Percentiles rank a stretch among this genome's conserved stretches.
These are phyloP conservation scores for Cystofilobasidium bisporidii DNA, from an alignment of 768 basidiomycete genomes.

Conservation along the genomic window DNA sequence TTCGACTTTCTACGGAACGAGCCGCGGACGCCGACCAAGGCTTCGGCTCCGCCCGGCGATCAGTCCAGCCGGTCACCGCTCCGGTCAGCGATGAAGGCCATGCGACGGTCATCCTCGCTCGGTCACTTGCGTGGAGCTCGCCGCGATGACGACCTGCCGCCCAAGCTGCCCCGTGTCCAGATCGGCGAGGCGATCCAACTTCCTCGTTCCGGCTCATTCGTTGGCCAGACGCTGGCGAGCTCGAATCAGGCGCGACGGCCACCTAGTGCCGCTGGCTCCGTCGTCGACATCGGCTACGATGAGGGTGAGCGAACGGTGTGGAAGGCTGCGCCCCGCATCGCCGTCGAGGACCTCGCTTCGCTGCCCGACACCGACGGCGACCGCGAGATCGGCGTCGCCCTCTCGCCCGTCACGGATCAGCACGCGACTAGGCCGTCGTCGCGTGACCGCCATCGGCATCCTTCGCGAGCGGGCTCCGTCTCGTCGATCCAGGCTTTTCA, in stretches of 20 bases:
- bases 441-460: not conserved
- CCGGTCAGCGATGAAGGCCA: not conserved
- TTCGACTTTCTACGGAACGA: not conserved
- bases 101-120: not conserved
- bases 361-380: not conserved
- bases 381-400: not conserved
- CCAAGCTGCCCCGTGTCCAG: not conserved
- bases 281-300: not conserved
- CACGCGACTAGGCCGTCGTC: not conserved
- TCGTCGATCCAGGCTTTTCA: constrained; percentile 9
- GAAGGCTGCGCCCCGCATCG: not conserved
- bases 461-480: not conserved
- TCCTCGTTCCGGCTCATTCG: not conserved
- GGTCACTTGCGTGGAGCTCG: no score
- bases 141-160: not conserved
- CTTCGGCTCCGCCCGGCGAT: not conserved
- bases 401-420: not conserved
- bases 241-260: not conserved
- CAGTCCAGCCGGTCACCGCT: not conserved
- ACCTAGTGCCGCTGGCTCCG: not conserved
- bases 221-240: not conserved
- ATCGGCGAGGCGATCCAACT: not conserved
- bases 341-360: not conserved
- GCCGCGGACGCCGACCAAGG: not conserved
- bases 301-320: not conserved